Conservation (phyloP, 2,329 filamentous ascomycete genomes). For the Phoma sp. region DNA sequence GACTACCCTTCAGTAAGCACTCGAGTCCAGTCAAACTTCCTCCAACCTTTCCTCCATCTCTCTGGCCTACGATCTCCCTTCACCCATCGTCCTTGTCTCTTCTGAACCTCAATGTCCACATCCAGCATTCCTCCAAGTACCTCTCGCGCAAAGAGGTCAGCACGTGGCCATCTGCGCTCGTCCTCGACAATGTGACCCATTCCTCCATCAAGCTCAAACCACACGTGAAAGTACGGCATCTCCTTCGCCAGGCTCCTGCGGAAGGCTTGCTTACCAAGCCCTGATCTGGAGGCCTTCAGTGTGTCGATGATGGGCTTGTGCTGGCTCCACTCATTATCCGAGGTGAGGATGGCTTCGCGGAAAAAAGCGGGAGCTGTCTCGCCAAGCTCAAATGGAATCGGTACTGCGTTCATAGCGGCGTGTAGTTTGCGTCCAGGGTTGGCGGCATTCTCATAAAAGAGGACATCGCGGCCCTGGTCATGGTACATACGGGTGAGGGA, state of each 20-base stretch:
- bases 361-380: slow-evolving; percentile 95
- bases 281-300: slow-evolving; percentile 66
- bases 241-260: slow-evolving; percentile 85
- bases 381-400: slow-evolving; percentile 89
- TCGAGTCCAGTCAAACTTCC: slow-evolving; percentile 89
- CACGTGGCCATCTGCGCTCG: slow-evolving; percentile 80
- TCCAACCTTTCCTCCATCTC: slow-evolving; percentile 83
- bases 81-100: slow-evolving; percentile 87
- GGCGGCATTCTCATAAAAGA: slow-evolving; percentile 98
- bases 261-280: slow-evolving; percentile 82
- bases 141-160: slow-evolving; percentile 92
- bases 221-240: slow-evolving; percentile 97
- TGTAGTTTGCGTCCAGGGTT: slow-evolving; percentile 79
- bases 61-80: slow-evolving; percentile 73
- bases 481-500: slow-evolving; percentile 92
- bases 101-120: slow-evolving; percentile 79
- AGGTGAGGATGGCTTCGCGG: slow-evolving; percentile 85
- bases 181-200: slow-evolving; percentile 94
- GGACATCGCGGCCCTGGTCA: slow-evolving; percentile 86
- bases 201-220: slow-evolving; percentile 92
- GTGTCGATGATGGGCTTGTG: slow-evolving; percentile 96
- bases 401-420: slow-evolving; percentile 84
- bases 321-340: slow-evolving; percentile 94
- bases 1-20: slow-evolving; percentile 60
- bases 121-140: slow-evolving; percentile 93